Evolutionary conservation across 108 stramenopile genomes (phyloP).

Genomic region (Halocafeteria seosinensis): DNA sequence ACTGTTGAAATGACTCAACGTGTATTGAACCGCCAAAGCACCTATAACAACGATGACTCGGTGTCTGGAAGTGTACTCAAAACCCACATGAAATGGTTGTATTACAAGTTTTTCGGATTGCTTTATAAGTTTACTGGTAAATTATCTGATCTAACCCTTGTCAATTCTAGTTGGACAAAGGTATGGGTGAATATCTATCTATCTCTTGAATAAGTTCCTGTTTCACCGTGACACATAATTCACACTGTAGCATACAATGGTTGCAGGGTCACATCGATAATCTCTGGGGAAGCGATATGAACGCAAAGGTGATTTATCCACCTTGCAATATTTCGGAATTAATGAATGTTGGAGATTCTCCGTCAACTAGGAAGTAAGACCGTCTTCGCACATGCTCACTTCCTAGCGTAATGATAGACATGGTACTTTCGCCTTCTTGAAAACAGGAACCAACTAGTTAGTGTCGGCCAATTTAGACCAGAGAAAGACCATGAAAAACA

Average conservation of each 20-base stretch:
- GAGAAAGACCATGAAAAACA: conserved; percentile 89
- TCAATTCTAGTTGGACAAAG: conserved; percentile 85
- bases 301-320: too few species aligned
- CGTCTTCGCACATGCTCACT: too few species aligned
- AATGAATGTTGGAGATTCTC: too few species aligned
- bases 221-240: too few species aligned
- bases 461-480: conserved; percentile 92
- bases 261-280: conserved; percentile 23
- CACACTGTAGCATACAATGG: too few species aligned
- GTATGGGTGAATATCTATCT: too few species aligned
- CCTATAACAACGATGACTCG: conserved; percentile 54
- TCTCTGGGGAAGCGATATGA: conserved; percentile 47
- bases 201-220: too few species aligned
- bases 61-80: conserved; percentile 33
- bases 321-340: too few species aligned
- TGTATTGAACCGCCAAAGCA: conserved; percentile 56
- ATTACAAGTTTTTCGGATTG: conserved; percentile 65
- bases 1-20: conserved; percentile 77
- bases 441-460: too few species aligned
- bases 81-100: conserved; percentile 57
- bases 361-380: too few species aligned
- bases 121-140: conserved; percentile 58
- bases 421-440: too few species aligned
- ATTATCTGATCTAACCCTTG: conserved; percentile 60
- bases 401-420: too few species aligned